Evolutionary conservation across 441 rosid species (phyloP), one percentile per base, ranked within the genome.

Genomic region (Pelargonium fulgidum): DNA sequence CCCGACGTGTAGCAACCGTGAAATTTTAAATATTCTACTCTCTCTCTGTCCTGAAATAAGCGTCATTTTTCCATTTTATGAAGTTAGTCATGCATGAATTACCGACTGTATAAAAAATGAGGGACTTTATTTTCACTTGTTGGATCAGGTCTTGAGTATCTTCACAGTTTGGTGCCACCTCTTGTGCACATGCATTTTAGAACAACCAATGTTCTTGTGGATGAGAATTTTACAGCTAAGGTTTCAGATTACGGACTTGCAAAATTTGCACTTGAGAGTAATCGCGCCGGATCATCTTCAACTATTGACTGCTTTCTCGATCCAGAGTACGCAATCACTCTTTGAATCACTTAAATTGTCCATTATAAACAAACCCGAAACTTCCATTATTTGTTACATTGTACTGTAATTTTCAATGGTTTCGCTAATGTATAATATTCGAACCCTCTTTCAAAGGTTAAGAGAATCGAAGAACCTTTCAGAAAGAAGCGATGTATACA

Each of bases 111-210:
- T 29, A 29, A 29, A 29, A 29, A 2, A 29, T 1, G 33, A 2
- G 33, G 33, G 33, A 29, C 33, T 70, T 36, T 54, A 24, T 66
- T 67, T 42, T 74, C 42, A 29, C 33, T 29, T 58, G 29, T 58
- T 58, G 26, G 41, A 74, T 19, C 81, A 84, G 87, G 85, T 17
- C 78, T 84, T 65, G 82, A 82, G 67, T 76, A 84, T 73, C 82
- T 84, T 75, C 87, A 84, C 76, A 72, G 78, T 67, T 50, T 75
- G 77, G 81, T 65, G 65, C 83, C 83, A 73, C 85, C 85, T 42
- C 65, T 84, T 33, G 70, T 75, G 59, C 87, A 84, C 73, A 75
- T 78, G 85, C 84, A 80, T 74, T 84, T 84, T 75, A 78, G 77
- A 75, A 78, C 76, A 11, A 82, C 80, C 72, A 84, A 82, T 54